phyloP scores from a whole-genome alignment of 2,329 filamentous ascomycete genomes.

The Alternaria metachromatica region DNA sequence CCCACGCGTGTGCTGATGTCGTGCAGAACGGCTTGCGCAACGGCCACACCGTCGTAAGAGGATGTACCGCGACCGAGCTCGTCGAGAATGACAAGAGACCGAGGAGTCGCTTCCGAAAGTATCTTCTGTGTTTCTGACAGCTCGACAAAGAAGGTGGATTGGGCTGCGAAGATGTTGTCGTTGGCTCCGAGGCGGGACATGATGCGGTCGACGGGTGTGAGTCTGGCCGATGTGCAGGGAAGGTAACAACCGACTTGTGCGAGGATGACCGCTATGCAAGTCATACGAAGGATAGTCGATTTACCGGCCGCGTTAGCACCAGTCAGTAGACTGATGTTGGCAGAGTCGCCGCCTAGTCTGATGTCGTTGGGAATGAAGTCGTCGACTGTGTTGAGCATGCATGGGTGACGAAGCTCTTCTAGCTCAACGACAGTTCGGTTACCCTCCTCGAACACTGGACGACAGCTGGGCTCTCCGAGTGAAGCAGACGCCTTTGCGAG shows the following conservation, averaged over 20 bases:
- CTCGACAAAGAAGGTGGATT: slow-evolving; percentile 98
- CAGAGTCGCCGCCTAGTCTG: slow-evolving; percentile 76
- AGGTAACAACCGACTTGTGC: slow-evolving; percentile 95
- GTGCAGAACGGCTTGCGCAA: slow-evolving; percentile 96
- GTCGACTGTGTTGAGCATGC: slow-evolving; percentile 85
- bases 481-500: slow-evolving; percentile 86
- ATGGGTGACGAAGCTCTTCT: slow-evolving; percentile 89
- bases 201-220: slow-evolving; percentile 94
- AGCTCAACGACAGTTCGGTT: slow-evolving; percentile 91
- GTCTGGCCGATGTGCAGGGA: slow-evolving; percentile 77
- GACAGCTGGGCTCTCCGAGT: slow-evolving; percentile 84
- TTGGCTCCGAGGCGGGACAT: slow-evolving; percentile 98
- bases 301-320: slow-evolving; percentile 98
- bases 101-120: slow-evolving; percentile 87
- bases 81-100: slow-evolving; percentile 94
- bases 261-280: slow-evolving; percentile 95
- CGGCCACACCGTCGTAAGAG: slow-evolving; percentile 94
- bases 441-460: slow-evolving; percentile 84
- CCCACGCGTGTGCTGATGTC: slow-evolving; percentile 93
- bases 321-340: slow-evolving; percentile 90
- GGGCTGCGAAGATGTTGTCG: slow-evolving; percentile 98
- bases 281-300: slow-evolving; percentile 95
- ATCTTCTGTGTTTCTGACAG: slow-evolving; percentile 98
- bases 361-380: slow-evolving; percentile 98
- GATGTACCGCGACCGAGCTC: slow-evolving; percentile 94